These are phyloP conservation scores for Phaeolepiota aurea DNA, from an alignment of 768 basidiomycete species.

Conservation along the genomic window DNA sequence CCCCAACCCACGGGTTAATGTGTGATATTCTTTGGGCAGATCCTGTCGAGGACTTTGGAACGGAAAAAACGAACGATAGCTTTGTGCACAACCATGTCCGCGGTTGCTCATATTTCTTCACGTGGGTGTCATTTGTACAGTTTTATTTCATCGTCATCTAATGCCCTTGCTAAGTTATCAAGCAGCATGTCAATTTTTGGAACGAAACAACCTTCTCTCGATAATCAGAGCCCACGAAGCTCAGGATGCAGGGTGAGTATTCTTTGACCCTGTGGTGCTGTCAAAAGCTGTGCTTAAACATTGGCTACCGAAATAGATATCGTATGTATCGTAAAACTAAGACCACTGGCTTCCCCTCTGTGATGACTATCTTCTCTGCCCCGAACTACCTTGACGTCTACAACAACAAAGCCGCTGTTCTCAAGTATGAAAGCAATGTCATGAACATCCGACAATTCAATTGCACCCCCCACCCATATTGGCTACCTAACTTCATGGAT, in stretches of 20 bases:
- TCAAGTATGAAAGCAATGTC: constrained; percentile 98
- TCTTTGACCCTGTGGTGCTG: neutral
- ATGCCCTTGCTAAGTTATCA: constrained; percentile 55
- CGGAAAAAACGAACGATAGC: constrained; percentile 83
- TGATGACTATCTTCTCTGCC: constrained; percentile 99
- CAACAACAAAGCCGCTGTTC: constrained; percentile 97
- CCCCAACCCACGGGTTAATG: constrained; percentile 96
- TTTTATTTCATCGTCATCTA: neutral
- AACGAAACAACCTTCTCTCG: constrained; percentile 91
- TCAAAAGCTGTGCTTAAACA: constrained; percentile 1
- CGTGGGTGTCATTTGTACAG: constrained; percentile 19
- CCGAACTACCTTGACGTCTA: constrained; percentile 98
- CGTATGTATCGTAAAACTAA: constrained; percentile 99
- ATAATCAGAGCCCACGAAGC: constrained; percentile 99
- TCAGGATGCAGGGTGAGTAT: constrained; percentile 88
- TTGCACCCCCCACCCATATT: constrained; percentile 92
- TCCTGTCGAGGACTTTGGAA: constrained; percentile 95
- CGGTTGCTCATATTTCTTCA: constrained; percentile 93
- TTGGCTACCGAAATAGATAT: constrained; percentile 41
- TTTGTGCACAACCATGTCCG: constrained; percentile 96
- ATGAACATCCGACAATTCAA: constrained; percentile 99
- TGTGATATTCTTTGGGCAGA: constrained; percentile 99
- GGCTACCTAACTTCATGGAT: constrained; percentile 99
- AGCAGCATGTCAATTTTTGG: constrained; percentile 95
- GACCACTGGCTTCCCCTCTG: constrained; percentile 95